phyloP scores from a whole-genome alignment of 768 basidiomycete species.

The Suillus subluteus region DNA sequence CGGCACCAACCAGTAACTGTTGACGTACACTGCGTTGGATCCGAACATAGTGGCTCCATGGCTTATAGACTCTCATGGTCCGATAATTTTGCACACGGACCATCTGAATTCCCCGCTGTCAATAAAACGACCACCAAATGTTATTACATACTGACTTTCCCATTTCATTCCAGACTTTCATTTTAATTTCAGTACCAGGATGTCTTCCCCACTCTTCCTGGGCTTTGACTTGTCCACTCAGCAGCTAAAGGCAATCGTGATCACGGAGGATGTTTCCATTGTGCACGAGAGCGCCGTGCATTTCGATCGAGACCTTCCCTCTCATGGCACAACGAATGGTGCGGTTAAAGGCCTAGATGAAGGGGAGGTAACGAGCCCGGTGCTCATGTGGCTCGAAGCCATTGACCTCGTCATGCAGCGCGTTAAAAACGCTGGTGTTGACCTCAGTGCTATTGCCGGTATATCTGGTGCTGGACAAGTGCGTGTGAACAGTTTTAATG shows the following conservation, averaged over 20 bases:
- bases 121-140: background rate
- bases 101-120: conserved; percentile 5
- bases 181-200: conserved; percentile 4
- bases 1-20: background rate
- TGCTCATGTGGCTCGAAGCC: conserved; percentile 85
- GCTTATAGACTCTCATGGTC: conserved; percentile 4
- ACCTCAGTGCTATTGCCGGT: conserved; percentile 59
- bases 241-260: conserved; percentile 76
- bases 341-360: conserved; percentile 63
- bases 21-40: conserved; percentile 4
- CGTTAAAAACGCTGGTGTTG: conserved; percentile 60
- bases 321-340: conserved; percentile 68
- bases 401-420: conserved; percentile 75
- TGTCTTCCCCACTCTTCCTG: conserved; percentile 54
- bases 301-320: conserved; percentile 80
- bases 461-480: conserved; percentile 85
- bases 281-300: conserved; percentile 74
- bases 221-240: conserved; percentile 90
- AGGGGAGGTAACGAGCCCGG: conserved; percentile 81
- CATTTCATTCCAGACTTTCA: conserved; percentile 3
- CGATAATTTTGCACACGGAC: conserved; percentile 9
- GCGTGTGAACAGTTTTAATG: conserved; percentile 18
- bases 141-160: background rate
- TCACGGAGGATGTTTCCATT: conserved; percentile 57
- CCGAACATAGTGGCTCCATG: conserved; percentile 1